These are phyloP conservation scores for peach (Prunus persica) DNA, from an alignment of 306 rosid species.

Conservation along the genomic window Prunus_persica_NCBIv2 NC_034016.1:8386501-8387000, in stretches of 20 bases:
- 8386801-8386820: too few relatives aligned
- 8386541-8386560: conserved; percentile 22
- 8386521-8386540: conserved; percentile 40
- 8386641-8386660: not conserved
- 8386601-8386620: too few relatives aligned
- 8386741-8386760: too few relatives aligned
- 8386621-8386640: not conserved
- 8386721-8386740: too few relatives aligned
- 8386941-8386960: conserved; percentile 55
- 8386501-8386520: conserved; percentile 10
- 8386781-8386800: too few relatives aligned
- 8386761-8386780: too few relatives aligned
- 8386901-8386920: conserved; percentile 63
- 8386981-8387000: conserved; percentile 48
- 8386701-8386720: too few relatives aligned
- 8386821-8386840: not conserved
- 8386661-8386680: too few relatives aligned
- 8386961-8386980: conserved; percentile 63
- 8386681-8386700: too few relatives aligned
- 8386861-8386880: conserved; percentile 54
- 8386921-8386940: conserved; percentile 60
- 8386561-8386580: not conserved
- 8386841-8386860: not conserved
- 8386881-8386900: conserved; percentile 56
- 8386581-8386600: not conserved